Evolutionary conservation across 345 rosid species (phyloP).

Genomic region (Eucalyptus cloeziana): DNA sequence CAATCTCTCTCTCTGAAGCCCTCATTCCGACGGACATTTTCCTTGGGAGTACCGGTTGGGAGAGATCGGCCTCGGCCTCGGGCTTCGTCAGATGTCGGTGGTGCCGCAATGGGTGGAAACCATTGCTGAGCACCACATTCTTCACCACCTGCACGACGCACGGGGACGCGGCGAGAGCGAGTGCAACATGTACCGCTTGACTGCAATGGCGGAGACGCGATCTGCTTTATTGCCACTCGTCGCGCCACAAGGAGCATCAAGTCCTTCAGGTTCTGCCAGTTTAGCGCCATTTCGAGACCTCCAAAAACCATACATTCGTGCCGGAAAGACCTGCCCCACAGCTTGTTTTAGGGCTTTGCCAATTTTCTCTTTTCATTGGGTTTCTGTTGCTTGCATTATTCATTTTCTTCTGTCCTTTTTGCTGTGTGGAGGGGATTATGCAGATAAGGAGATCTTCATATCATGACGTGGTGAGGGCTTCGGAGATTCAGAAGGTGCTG

Average conservation of each 20-base stretch:
- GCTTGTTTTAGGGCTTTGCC: not conserved
- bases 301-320: not conserved
- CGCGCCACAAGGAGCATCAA: constrained; percentile 63
- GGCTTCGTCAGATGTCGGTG: constrained; percentile 28
- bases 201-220: constrained; percentile 47
- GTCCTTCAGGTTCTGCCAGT: constrained; percentile 50
- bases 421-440: not conserved
- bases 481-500: constrained; percentile 63
- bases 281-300: not conserved
- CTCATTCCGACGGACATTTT: not conserved
- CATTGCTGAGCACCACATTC: constrained; percentile 44
- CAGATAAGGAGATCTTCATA: constrained; percentile 87
- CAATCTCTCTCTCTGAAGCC: not conserved
- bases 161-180: constrained; percentile 51
- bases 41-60: not conserved
- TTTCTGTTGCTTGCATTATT: not conserved
- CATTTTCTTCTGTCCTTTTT: not conserved
- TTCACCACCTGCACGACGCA: constrained; percentile 58
- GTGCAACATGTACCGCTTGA: constrained; percentile 83
- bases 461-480: constrained; percentile 80
- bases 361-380: not conserved
- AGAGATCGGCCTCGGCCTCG: not conserved
- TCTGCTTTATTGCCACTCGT: constrained; percentile 81
- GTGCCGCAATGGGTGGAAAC: constrained; percentile 81
- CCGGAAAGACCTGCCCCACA: not conserved